Base-by-base conservation (phyloP, 2,329 filamentous ascomycete genomes). In the Fusarium veterinarium region DNA sequence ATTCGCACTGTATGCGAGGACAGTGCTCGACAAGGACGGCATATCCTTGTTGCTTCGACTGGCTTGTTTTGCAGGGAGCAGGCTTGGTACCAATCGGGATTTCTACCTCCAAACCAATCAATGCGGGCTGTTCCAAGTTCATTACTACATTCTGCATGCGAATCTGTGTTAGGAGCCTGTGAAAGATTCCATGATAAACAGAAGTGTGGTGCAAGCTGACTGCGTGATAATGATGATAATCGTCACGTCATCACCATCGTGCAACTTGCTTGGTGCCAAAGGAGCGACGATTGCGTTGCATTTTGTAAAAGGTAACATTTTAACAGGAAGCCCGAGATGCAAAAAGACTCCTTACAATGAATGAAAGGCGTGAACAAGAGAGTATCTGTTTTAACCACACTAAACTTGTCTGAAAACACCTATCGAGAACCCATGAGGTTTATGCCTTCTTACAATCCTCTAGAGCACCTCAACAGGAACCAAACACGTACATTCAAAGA, bases 101-200 rank as follows among this genome's bases (percentile, higher is more conserved):
- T 71, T 33, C 16, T 11, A 67, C 53, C n/a, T 42, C 49, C 41
- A 31, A 58, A 25, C 67, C 73, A 72, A 76, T 65, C 66, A 72
- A 60, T 37, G 58, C 28, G n/a, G 41, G 49, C 38, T 55, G 30
- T 30, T 33, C 45, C 51, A 66, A 72, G 41, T 49, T 53, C 57
- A 67, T 67, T 59, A 55, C 49, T 31, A 49, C 30, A 49, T 49
- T 33, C 30, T 23, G 30, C 46, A 33, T 49, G 13, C n/a, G 30
- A 33, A 51, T 25, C n/a, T 51, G 31, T 23, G 51, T 53, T 67
- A 42, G 30, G 40, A 51, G 46, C 45, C 64, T 72, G 66, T 74
- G 53, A 66, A 66, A 73, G 65, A 68, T 69, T 69, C 60, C 64
- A 75, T 76, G 55, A 65, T 62, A 74, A 72, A 71, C 67, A 67